These are phyloP conservation scores for Linnemannia exigua DNA, from an alignment of 192 early-diverging fungal genomes.

Conservation along the genomic window DNA sequence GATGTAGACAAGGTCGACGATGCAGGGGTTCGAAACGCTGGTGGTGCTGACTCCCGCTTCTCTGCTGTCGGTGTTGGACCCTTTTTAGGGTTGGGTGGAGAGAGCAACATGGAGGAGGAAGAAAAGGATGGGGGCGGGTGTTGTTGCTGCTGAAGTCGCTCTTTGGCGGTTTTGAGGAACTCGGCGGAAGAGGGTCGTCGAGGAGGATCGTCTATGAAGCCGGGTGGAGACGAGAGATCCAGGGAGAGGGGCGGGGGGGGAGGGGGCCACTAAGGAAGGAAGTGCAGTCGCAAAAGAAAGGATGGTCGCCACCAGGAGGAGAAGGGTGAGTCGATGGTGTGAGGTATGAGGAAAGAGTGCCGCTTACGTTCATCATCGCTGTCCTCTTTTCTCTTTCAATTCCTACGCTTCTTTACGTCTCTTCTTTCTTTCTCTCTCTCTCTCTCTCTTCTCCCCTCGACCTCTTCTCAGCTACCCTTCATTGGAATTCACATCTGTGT, in stretches of 20 bases:
- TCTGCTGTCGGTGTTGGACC: background rate
- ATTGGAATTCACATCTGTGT: slow-evolving; percentile 14
- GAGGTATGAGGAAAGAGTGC: background rate
- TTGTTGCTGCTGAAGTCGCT: background rate
- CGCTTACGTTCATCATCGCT: too few species aligned
- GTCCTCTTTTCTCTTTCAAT: too few species aligned
- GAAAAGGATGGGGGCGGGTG: background rate
- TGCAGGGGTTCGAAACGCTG: slow-evolving; percentile 1
- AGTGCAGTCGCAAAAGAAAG: background rate
- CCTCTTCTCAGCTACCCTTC: background rate
- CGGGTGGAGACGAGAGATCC: background rate
- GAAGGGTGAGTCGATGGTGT: background rate
- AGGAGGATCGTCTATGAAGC: background rate
- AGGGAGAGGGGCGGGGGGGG: background rate
- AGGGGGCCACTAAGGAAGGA: background rate
- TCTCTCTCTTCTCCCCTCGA: background rate
- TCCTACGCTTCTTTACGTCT: background rate
- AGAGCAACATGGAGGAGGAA: slow-evolving; percentile 25
- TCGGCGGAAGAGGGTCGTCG: background rate
- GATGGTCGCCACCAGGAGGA: background rate
- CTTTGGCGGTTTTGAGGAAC: slow-evolving; percentile 1
- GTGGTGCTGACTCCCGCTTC: slow-evolving; percentile 34
- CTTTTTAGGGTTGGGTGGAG: slow-evolving; percentile 18
- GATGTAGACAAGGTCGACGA: slow-evolving; percentile 10
- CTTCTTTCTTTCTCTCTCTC: background rate